Base-by-base conservation (phyloP, 2,329 filamentous ascomycete genomes). In the Neophaeococcomyces aloes region DNA sequence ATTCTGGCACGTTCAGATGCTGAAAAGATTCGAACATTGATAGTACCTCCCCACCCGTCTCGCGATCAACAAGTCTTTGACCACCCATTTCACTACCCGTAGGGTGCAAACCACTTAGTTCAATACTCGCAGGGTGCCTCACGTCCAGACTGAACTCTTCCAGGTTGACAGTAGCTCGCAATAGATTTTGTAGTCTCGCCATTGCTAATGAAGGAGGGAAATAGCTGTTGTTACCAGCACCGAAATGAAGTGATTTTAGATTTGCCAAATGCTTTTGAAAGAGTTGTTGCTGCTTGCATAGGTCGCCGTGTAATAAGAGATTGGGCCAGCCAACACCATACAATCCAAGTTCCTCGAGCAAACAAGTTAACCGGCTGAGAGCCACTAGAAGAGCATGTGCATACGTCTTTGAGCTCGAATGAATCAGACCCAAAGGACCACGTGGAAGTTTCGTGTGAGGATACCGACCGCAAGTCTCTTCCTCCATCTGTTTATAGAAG, bases 401-500 rank as follows among this genome's bases (percentile, higher is more conserved):
- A 31, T 39, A 39, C 18, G 37, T 30, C 13, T 15, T 17, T 30
- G 7, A 8, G 29, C 23, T n/a, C 17, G 7, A 15, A 10, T 31
- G 37, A 14, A 13, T n/a, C n/a, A 18, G 13, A 7, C 37, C 37
- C n/a, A 29, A 31, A 10, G 18, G n/a, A 14, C 37, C 37, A 15
- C 17, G 37, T 14, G 27, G 21, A n/a, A 39, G 23, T 17, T 25
- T 39, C 3, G 37, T 39, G 27, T 39, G 37, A 23, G 23, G n/a
- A 19, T 6, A 39, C 5, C 13, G 37, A 11, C 37, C 37, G 18
- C 37, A 39, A 4, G 37, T 39, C 37, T 39, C 37, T 18, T 39
- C 37, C 21, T n/a, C 37, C 17, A 39, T 21, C 17, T 39, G 37
- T 18, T n/a, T 15, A 14, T 39, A 39, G 17, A 39, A 39, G 17